Conservation (phyloP, 2,329 filamentous ascomycete species). For the Cercospora sesami region DNA sequence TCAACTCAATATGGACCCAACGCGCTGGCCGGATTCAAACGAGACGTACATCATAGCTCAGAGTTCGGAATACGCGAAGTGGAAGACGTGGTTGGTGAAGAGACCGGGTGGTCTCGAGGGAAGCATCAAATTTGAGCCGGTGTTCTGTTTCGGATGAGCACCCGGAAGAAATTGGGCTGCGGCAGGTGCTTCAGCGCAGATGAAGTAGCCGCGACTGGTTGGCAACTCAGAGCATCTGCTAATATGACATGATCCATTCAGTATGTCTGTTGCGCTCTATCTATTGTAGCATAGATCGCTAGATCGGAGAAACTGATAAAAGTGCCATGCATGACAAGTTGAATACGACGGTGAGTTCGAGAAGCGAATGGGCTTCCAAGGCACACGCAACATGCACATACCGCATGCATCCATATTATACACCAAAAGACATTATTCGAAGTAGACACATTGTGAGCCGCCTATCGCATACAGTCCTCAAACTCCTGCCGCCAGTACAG, state of each 20-base stretch:
- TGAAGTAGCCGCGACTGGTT: background rate
- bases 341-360: background rate
- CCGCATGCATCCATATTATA: background rate
- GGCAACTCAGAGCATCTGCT: background rate
- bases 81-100: background rate
- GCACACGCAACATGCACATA: background rate
- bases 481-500: background rate
- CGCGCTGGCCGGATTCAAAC: background rate
- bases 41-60: background rate
- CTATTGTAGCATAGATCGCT: background rate
- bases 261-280: background rate
- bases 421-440: conserved; percentile 7
- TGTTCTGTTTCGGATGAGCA: background rate
- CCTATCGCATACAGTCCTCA: conserved; percentile 1
- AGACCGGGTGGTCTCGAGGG: no score
- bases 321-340: background rate
- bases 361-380: background rate
- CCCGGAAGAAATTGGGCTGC: background rate
- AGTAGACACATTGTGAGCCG: background rate
- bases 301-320: background rate
- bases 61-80: background rate
- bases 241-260: background rate
- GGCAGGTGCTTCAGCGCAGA: background rate
- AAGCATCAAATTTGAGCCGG: background rate
- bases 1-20: background rate